Evolutionary conservation across 305 asterid species (phyloP).

Genomic region (Fraxinus latifolia): DNA sequence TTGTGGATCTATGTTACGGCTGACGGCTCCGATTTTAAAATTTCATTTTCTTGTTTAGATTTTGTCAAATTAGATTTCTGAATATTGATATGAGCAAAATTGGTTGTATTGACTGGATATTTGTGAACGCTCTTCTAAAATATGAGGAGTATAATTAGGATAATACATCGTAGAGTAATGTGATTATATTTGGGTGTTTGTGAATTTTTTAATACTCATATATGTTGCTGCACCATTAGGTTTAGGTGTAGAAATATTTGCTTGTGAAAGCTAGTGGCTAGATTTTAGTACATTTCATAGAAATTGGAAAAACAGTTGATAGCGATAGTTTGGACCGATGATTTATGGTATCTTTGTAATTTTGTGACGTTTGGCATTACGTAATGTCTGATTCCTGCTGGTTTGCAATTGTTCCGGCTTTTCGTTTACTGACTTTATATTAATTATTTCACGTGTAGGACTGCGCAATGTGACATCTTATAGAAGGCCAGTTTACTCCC

Average conservation of each 20-base stretch:
- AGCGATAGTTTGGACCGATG: not conserved
- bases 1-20: not conserved
- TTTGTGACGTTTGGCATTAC: not conserved
- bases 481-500: not conserved
- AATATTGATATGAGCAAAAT: not conserved
- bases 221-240: not conserved
- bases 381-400: not conserved
- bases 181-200: not conserved
- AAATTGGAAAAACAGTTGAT: not conserved
- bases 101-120: not conserved
- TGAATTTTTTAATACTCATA: not conserved
- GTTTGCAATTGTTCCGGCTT: not conserved
- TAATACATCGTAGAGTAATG: conserved; percentile 12
- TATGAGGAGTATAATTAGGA: not conserved
- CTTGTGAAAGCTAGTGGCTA: not conserved
- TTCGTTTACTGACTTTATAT: not conserved
- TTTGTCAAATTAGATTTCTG: not conserved
- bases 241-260: not conserved
- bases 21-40: not conserved
- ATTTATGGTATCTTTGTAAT: not conserved
- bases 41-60: not conserved
- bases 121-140: not conserved
- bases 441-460: not conserved
- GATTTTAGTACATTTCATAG: not conserved
- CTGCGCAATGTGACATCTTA: not conserved